These are phyloP conservation scores for Botrytis byssoidea DNA, from an alignment of 2,329 filamentous ascomycete genomes.

Conservation along the genomic window DNA sequence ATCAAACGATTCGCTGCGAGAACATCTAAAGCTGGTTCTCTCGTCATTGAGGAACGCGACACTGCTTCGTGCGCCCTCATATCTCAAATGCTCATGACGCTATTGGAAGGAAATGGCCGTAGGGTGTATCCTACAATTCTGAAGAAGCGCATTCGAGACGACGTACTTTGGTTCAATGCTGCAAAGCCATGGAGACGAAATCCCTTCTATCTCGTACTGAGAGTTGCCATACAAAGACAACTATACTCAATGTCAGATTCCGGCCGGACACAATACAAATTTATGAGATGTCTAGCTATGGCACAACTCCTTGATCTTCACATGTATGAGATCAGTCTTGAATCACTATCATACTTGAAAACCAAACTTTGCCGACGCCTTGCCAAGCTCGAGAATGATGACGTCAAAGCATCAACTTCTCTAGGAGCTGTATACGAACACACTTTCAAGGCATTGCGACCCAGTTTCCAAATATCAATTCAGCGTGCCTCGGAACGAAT, in stretches of 20 bases:
- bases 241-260: conserved; percentile 44
- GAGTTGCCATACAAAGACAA: conserved; percentile 55
- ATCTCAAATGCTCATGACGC: conserved; percentile 57
- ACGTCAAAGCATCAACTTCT: conserved; percentile 20
- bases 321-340: conserved; percentile 34
- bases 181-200: conserved; percentile 60
- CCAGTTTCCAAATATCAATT: conserved; percentile 37
- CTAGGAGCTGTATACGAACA: conserved; percentile 30
- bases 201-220: conserved; percentile 60
- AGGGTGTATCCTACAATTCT: conserved; percentile 42
- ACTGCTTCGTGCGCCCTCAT: conserved; percentile 57
- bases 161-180: conserved; percentile 51
- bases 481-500: background rate
- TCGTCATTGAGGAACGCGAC: conserved; percentile 55
- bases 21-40: conserved; percentile 50
- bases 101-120: conserved; percentile 55
- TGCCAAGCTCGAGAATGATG: conserved; percentile 53
- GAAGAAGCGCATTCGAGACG: conserved; percentile 60
- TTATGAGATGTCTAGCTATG: conserved; percentile 51
- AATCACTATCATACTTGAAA: conserved; percentile 44
- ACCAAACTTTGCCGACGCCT: conserved; percentile 57
- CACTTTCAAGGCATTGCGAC: conserved; percentile 36
- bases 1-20: conserved; percentile 53
- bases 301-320: conserved; percentile 46
- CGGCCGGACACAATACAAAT: conserved; percentile 56